A percentile compares a stretch with the other conserved stretches of the same genome.
phyloP scores from a whole-genome alignment of 352 stramenopile species.

The Halophytophthora polymorphica region DNA sequence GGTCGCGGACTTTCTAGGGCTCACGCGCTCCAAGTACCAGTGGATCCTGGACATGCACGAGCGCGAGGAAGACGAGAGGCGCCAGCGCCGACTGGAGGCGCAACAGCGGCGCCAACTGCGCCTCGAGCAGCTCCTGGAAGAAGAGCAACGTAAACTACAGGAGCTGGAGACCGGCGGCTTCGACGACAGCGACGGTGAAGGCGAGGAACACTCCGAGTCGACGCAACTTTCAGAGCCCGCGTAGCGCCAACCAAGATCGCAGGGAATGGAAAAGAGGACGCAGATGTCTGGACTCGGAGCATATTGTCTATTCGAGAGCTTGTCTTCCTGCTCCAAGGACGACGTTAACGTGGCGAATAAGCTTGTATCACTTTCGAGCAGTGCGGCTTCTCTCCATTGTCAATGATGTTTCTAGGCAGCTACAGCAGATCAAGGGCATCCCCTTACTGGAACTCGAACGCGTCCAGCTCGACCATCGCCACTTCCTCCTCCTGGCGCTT shows the following conservation, averaged over 20 bases:
- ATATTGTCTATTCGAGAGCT: too few species aligned
- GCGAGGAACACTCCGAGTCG: not conserved
- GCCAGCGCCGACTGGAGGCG: constrained; percentile 49
- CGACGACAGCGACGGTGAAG: not conserved
- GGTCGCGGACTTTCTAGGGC: constrained; percentile 72
- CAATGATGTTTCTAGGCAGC: too few species aligned
- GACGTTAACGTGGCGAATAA: too few species aligned
- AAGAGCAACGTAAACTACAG: constrained; percentile 65
- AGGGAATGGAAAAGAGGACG: too few species aligned
- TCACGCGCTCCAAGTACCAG: constrained; percentile 84
- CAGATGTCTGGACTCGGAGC: too few species aligned
- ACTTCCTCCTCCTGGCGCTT: constrained; percentile 55
- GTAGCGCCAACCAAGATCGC: too few species aligned
- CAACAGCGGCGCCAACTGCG: constrained; percentile 60
- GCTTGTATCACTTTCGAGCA: too few species aligned
- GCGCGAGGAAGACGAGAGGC: constrained; percentile 66
- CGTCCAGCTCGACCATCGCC: constrained; percentile 23
- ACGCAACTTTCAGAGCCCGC: not conserved
- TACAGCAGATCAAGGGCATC: too few species aligned
- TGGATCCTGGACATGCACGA: constrained; percentile 77
- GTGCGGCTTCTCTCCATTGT: too few species aligned
- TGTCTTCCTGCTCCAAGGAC: too few species aligned
- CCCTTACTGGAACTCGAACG: constrained; percentile 30
- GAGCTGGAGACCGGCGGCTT: constrained; percentile 45
- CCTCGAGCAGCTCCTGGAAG: constrained; percentile 63